phyloP scores from a whole-genome alignment of 345 rosid genomes.

The Citrus reticulata region DNA sequence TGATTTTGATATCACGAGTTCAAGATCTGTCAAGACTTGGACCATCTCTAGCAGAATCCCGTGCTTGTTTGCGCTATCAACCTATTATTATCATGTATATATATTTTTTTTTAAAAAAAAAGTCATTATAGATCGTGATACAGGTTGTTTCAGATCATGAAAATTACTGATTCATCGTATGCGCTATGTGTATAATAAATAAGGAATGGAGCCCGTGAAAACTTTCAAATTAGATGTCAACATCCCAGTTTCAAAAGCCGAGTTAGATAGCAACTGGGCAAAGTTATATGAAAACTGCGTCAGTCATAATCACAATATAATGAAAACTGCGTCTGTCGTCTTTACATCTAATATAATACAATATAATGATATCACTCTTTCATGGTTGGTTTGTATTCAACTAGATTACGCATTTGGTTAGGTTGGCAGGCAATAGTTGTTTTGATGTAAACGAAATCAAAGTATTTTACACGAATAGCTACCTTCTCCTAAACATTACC shows the following conservation, averaged over 20 bases:
- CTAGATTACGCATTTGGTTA: neutral
- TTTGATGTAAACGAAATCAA: neutral
- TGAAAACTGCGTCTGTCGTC: too few relatives aligned
- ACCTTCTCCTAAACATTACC: neutral
- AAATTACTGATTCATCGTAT: neutral
- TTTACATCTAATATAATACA: too few relatives aligned
- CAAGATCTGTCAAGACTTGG: conserved; percentile 90
- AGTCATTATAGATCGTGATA: too few relatives aligned
- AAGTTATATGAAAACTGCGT: too few relatives aligned
- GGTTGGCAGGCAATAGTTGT: neutral
- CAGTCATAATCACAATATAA: too few relatives aligned
- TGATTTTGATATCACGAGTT: conserved; percentile 89
- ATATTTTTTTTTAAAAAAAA: too few relatives aligned
- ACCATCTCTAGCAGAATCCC: conserved; percentile 94
- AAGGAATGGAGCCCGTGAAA: too few relatives aligned
- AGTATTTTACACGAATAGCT: neutral
- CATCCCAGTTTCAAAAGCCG: too few relatives aligned
- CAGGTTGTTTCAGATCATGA: neutral
- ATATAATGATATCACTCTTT: neutral
- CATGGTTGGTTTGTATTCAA: neutral
- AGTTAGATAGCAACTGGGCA: too few relatives aligned
- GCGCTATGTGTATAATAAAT: too few relatives aligned
- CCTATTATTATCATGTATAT: conserved; percentile 34
- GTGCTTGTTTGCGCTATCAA: conserved; percentile 86
- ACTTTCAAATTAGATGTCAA: too few relatives aligned